Evolutionary conservation across 352 stramenopile species (phyloP).

Genomic region (Phytophthora pluvialis): DNA sequence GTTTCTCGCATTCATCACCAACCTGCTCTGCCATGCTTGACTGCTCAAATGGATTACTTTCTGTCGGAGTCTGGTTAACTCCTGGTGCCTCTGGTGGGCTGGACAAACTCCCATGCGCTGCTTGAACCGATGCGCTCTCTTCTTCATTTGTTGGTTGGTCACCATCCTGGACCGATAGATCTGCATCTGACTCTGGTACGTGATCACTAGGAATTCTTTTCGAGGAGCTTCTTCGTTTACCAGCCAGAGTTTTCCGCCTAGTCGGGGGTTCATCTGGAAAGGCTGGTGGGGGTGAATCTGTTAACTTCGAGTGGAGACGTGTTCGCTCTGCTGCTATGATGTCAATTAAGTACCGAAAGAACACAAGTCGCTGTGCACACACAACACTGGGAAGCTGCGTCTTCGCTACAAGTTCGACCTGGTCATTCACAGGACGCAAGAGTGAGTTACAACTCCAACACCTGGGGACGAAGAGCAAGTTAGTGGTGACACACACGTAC

Average conservation of each 20-base stretch:
- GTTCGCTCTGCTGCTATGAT: conserved; percentile 36
- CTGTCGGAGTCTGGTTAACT: background rate
- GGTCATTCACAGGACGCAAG: background rate
- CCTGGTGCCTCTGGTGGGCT: conserved; percentile 2
- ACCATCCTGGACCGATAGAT: background rate
- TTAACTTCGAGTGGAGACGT: conserved; percentile 6
- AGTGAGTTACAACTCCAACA: background rate
- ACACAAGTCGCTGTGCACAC: conserved; percentile 59
- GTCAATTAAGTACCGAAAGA: conserved; percentile 60
- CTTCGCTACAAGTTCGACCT: conserved; percentile 48
- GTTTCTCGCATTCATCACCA: conserved; percentile 29
- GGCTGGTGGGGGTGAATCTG: background rate
- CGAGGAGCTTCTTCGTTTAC: conserved; percentile 10
- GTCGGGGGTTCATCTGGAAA: background rate
- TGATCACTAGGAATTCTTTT: background rate
- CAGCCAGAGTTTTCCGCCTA: conserved; percentile 2
- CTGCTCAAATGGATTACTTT: background rate
- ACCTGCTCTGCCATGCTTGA: background rate
- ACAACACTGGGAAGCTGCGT: conserved; percentile 55
- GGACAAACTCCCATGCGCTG: conserved; percentile 20
- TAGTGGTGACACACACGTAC: conserved; percentile 32
- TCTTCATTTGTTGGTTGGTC: background rate
- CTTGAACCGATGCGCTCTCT: conserved; percentile 3
- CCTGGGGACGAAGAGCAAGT: no score
- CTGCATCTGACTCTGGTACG: background rate